Base-by-base conservation (phyloP, 768 basidiomycete species). In the Suillus lakei region DNA sequence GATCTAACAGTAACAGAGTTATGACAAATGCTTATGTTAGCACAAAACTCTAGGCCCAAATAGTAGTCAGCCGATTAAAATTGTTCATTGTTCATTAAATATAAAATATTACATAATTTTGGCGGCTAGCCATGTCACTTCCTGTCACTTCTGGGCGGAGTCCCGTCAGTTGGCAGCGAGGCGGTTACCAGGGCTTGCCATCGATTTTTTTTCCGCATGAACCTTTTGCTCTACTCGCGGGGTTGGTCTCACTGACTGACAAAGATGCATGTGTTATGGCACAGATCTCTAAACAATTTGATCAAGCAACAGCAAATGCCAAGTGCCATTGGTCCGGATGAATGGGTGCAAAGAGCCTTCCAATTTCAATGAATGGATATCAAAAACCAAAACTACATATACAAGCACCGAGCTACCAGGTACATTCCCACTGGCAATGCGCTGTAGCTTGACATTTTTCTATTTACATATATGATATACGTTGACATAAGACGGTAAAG, bases 401-500 rank as follows among this genome's bases (percentile, higher is more conserved):
- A 34, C 56, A 38, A 41, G 9, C 18, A 41, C 56, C 58, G 58
- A 54, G 32, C 12, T 54, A 21, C 28, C 58, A 59, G 58, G 58
- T 59, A 41, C 58, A 39, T 59, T 59, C 58, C 28, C 55, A 59
- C 53, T 36, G 54, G 21, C 54, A 12, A 32, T 34, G 32, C n/a
- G 30, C 18, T 53, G 51, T 30, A 53, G 28, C 53, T 54, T 54
- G 53, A 15, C 54, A 36, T 56, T 59, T n/a, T 21, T 28, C 26
- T 41, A 28, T 59, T 59, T 39, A 18, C 18, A 58, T 32, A 18
- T 30, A 32, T 18, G 3, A 18, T 30, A 32, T 18, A 6, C 18
- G 9, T 54, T 4, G 32, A 34, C 21, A 34, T 10, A 46, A 46
- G n/a, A 46, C 7, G 12, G 15, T 26, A 39, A 39, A 36, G 8